phyloP scores from a whole-genome alignment of 352 stramenopile genomes.

The Phytophthora tentaculata region DNA sequence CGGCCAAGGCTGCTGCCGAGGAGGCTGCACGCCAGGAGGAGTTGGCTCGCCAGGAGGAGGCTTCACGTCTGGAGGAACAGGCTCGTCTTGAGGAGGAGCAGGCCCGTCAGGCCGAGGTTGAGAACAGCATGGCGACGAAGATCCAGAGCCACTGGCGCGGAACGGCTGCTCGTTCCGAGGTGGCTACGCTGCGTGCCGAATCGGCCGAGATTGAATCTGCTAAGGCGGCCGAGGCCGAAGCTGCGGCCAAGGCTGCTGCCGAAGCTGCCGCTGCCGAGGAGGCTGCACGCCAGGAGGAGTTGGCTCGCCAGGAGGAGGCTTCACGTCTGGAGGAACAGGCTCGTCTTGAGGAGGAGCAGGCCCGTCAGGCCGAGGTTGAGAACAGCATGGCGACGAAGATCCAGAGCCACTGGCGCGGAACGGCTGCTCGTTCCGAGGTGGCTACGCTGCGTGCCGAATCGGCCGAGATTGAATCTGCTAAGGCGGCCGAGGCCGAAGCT shows the following conservation, averaged over 20 bases:
- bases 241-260: constrained; percentile 4
- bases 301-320: constrained; percentile 3
- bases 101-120: not conserved
- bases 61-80: constrained; percentile 10
- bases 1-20: constrained; percentile 1
- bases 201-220: not conserved
- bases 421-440: constrained; percentile 18
- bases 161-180: constrained; percentile 14
- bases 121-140: constrained; percentile 18
- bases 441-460: constrained; percentile 6
- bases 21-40: constrained; percentile 2
- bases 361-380: not conserved
- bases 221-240: not conserved
- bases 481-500: not conserved
- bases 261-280: not conserved
- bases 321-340: constrained; percentile 9
- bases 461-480: not conserved
- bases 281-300: constrained; percentile 1
- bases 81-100: constrained; percentile 7
- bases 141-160: constrained; percentile 44
- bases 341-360: constrained; percentile 7
- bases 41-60: not conserved
- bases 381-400: constrained; percentile 29
- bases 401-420: constrained; percentile 38
- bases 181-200: constrained; percentile 11